Base-by-base conservation (phyloP, 495 filamentous ascomycete genomes). In the Penicillium coffeae region DNA sequence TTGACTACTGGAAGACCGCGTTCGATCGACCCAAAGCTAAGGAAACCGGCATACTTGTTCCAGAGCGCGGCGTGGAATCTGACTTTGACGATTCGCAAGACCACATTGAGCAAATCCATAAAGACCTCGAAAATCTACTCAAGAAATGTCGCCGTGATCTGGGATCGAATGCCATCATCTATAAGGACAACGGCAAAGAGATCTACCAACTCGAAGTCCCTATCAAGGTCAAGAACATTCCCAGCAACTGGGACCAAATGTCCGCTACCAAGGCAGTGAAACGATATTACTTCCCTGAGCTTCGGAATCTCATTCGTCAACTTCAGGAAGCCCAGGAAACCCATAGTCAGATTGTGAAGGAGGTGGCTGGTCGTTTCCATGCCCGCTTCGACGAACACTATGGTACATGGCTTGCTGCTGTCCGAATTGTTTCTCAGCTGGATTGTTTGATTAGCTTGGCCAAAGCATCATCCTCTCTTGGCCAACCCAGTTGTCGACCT, bases 191-290 rank as follows among this genome's bases (percentile, higher is more conserved):
- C 27, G 94, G 94, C 20, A 99, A 97, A 66, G 94, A 99, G 59
- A 87, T 96, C 40, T 99, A 95, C 62, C 90, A 96, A 64, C 79
- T 99, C 2, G 94, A 99, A 64, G 86, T 88, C 0, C 94, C 94
- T 0, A 82, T 86, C 55, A 85, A 89, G 36, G 76, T 90, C 62
- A 95, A 91, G 62, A 72, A 71, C 21, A 79, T 99, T 6, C 93
- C 94, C 0, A 85, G 87, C 55, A 72, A 69, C 52, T 99, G 94
- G 94, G 82, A 88, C 56, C 93, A 96, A 65, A 96, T 96, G 91
- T 96, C 91, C 14, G 86, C 89, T 8, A 96, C 94, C 0, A 77
- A 85, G 40, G 83, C 85, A 40, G 87, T 93, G 60, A 97, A 95
- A 67, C 87, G 94, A 0, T 99, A 93, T 74, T 99, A 97, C 71